These are phyloP conservation scores for Prunus kanzakura DNA, from an alignment of 306 rosid species.

Conservation along the genomic window DNA sequence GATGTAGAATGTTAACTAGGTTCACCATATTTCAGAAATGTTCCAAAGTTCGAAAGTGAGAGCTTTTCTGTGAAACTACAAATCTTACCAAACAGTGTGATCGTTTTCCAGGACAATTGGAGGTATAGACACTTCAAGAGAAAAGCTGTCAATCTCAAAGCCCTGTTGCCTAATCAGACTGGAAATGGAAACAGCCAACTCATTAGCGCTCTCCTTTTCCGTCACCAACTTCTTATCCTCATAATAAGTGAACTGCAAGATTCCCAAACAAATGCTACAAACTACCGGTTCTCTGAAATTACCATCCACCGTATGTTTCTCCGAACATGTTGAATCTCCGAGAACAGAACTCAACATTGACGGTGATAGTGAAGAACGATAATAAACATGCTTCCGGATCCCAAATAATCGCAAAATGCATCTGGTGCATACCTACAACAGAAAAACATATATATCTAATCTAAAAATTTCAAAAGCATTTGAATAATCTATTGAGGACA, in stretches of 20 bases:
- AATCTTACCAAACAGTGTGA: conserved; percentile 39
- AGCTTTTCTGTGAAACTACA: background rate
- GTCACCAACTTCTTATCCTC: conserved; percentile 21
- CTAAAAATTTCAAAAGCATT: background rate
- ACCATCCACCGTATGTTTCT: conserved; percentile 11
- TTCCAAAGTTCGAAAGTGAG: background rate
- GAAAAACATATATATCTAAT: background rate
- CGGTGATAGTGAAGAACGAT: conserved; percentile 22
- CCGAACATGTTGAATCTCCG: conserved; percentile 26
- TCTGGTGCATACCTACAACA: conserved; percentile 56
- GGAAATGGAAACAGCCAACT: conserved; percentile 53
- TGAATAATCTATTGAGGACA: background rate
- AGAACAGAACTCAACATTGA: conserved; percentile 34
- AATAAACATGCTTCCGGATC: conserved; percentile 33
- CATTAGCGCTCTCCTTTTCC: conserved; percentile 33
- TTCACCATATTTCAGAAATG: background rate
- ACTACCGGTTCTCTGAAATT: conserved; percentile 15
- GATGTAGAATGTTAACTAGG: background rate
- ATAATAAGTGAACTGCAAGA: conserved; percentile 62
- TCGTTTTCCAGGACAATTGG: conserved; percentile 52
- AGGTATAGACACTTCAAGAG: conserved; percentile 76
- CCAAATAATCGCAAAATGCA: conserved; percentile 76
- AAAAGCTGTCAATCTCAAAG: conserved; percentile 53
- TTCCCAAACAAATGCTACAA: conserved; percentile 76
- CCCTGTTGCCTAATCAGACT: conserved; percentile 46